phyloP scores from a whole-genome alignment of 2,329 filamentous ascomycete genomes.

The Chrysoporthe austroafricana region DNA sequence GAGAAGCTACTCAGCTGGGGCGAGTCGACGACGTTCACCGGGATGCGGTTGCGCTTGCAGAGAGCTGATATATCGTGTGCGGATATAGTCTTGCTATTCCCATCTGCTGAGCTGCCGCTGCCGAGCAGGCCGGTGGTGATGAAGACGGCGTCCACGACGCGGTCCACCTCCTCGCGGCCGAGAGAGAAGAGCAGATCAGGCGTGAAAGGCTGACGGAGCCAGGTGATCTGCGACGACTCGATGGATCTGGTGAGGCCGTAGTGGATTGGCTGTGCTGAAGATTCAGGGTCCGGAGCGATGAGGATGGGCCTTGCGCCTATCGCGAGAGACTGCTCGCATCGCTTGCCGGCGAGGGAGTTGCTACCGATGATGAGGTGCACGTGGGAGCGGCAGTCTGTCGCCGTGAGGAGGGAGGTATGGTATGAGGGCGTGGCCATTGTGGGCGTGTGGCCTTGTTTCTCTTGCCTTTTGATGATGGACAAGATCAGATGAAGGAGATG shows the following conservation, averaged over 20 bases:
- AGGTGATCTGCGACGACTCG: slow-evolving; percentile 67
- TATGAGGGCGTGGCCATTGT: slow-evolving; percentile 32
- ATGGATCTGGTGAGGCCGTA: slow-evolving; percentile 64
- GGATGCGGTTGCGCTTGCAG: slow-evolving; percentile 81
- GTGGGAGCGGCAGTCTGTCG: slow-evolving; percentile 70
- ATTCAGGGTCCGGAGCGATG: slow-evolving; percentile 60
- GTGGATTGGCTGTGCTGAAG: slow-evolving; percentile 56
- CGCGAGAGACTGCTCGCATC: slow-evolving; percentile 78
- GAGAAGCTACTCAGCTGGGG: slow-evolving; percentile 87
- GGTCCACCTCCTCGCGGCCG: slow-evolving; percentile 77
- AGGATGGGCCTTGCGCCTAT: slow-evolving; percentile 82
- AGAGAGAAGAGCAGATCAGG: slow-evolving; percentile 74
- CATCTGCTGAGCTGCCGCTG: slow-evolving; percentile 38
- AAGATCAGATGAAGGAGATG: neutral
- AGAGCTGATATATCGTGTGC: slow-evolving; percentile 66
- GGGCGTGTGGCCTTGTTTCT: neutral
- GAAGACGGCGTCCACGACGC: slow-evolving; percentile 89
- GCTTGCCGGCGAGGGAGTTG: slow-evolving; percentile 82
- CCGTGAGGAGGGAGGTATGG: slow-evolving; percentile 66
- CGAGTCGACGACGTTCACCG: slow-evolving; percentile 89
- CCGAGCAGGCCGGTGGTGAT: slow-evolving; percentile 48
- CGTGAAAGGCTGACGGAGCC: slow-evolving; percentile 68
- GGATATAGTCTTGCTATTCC: slow-evolving; percentile 38
- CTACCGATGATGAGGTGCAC: slow-evolving; percentile 86
- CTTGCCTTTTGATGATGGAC: neutral